Percentiles rank a stretch among this genome's conserved stretches.
phyloP scores from a whole-genome alignment of 2,329 filamentous ascomycete genomes.

The Xylariaceae sp. region DNA sequence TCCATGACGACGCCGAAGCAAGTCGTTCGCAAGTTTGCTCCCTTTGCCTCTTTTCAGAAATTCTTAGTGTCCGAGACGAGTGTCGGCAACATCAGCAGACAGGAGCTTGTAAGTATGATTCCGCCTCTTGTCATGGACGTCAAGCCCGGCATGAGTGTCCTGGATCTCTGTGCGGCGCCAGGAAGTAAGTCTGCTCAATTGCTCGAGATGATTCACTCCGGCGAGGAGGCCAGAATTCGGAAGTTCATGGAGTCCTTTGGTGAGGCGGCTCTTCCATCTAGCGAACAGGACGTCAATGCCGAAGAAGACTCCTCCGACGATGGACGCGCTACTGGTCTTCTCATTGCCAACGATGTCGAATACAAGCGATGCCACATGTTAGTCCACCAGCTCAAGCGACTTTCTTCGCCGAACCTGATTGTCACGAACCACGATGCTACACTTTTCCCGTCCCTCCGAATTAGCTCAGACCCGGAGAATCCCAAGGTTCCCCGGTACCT shows the following conservation, averaged over 20 bases:
- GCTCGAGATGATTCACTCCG: conserved; percentile 86
- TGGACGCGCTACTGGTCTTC: conserved; percentile 81
- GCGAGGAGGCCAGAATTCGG: conserved; percentile 81
- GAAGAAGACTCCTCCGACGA: conserved; percentile 61
- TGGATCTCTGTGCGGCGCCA: conserved; percentile 94
- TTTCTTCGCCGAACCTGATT: conserved; percentile 93
- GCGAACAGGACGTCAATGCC: conserved; percentile 47
- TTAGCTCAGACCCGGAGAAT: conserved; percentile 57
- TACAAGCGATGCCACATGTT: conserved; percentile 97
- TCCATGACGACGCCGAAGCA: conserved; percentile 98
- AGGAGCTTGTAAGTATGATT: conserved; percentile 99
- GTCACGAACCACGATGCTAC: conserved; percentile 98
- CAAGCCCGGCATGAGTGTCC: conserved; percentile 81
- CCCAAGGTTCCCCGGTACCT: conserved; percentile 63
- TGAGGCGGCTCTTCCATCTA: conserved; percentile 23
- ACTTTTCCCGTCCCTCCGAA: conserved; percentile 84
- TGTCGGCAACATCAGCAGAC: conserved; percentile 93
- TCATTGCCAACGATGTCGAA: conserved; percentile 94
- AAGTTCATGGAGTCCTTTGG: conserved; percentile 61
- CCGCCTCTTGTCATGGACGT: conserved; percentile 90
- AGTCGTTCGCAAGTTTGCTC: conserved; percentile 85
- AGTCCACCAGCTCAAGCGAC: conserved; percentile 93
- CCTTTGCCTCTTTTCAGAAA: conserved; percentile 93
- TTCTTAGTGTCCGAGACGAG: conserved; percentile 96
- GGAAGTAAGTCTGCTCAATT: conserved; percentile 96